These are phyloP conservation scores for Xerocomus cyaneibrunnescens DNA, from an alignment of 1,284 basidiomycete genomes.

Conservation along the genomic window DNA sequence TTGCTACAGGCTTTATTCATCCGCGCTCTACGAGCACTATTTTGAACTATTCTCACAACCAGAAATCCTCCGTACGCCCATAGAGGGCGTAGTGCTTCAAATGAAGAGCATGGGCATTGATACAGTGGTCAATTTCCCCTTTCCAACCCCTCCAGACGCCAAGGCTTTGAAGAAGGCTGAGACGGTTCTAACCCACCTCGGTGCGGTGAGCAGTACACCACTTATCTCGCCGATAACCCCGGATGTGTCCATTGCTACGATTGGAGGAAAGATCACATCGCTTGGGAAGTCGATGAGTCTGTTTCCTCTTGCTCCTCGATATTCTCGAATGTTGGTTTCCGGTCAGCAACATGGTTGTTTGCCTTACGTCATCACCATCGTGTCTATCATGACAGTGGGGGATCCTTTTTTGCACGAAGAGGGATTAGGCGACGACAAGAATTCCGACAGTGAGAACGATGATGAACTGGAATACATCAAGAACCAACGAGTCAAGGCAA, in stretches of 20 bases:
- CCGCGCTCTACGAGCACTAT: slow-evolving; percentile 88
- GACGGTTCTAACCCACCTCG: slow-evolving; percentile 76
- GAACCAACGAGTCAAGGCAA: slow-evolving; percentile 59
- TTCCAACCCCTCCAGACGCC: slow-evolving; percentile 95
- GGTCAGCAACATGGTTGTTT: slow-evolving; percentile 92
- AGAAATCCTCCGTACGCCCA: slow-evolving; percentile 94
- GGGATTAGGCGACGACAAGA: slow-evolving; percentile 47
- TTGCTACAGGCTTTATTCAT: slow-evolving; percentile 93
- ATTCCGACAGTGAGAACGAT: slow-evolving; percentile 46
- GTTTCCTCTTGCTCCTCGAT: slow-evolving; percentile 92
- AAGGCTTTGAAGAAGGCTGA: slow-evolving; percentile 80
- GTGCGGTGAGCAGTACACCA: slow-evolving; percentile 64
- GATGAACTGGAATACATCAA: slow-evolving; percentile 55
- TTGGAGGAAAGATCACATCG: slow-evolving; percentile 76
- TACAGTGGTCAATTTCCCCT: slow-evolving; percentile 95
- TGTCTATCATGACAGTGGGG: slow-evolving; percentile 91
- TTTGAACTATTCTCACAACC: slow-evolving; percentile 87
- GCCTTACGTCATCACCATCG: slow-evolving; percentile 89
- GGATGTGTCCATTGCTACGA: slow-evolving; percentile 23
- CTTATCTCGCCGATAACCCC: slow-evolving; percentile 26
- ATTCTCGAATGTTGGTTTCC: slow-evolving; percentile 92
- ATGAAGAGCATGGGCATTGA: slow-evolving; percentile 99
- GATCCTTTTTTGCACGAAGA: slow-evolving; percentile 95
- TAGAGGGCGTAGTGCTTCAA: slow-evolving; percentile 95
- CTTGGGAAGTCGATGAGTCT: slow-evolving; percentile 90